Evolutionary conservation across 2,329 filamentous ascomycete species (phyloP).

Genomic region (Fusarium sp.): DNA sequence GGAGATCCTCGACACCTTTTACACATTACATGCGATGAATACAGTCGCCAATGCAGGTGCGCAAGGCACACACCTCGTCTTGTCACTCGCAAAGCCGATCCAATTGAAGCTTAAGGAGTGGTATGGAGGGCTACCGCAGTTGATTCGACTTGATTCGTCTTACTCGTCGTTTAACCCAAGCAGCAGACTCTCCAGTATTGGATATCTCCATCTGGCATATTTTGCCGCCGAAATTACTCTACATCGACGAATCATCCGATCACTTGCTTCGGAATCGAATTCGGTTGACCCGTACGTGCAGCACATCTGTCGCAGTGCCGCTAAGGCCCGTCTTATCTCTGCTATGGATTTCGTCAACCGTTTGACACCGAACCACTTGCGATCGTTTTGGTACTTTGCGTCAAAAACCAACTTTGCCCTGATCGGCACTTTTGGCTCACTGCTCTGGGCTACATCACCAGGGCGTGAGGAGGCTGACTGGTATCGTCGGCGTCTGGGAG

Average conservation of each 20-base stretch:
- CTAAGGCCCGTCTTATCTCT: conserved; percentile 91
- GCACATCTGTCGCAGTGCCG: conserved; percentile 91
- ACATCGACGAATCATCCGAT: conserved; percentile 88
- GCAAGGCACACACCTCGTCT: conserved; percentile 74
- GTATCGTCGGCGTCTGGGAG: conserved; percentile 82
- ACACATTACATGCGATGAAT: conserved; percentile 78
- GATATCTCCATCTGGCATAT: conserved; percentile 88
- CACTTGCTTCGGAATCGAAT: conserved; percentile 60
- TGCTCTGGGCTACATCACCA: conserved; percentile 88
- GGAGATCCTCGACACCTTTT: conserved; percentile 83
- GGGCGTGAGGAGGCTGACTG: conserved; percentile 90
- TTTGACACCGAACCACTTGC: conserved; percentile 81
- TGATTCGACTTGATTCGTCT: conserved; percentile 71
- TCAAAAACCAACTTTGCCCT: conserved; percentile 91
- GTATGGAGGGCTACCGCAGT: conserved; percentile 72
- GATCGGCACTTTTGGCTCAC: conserved; percentile 90
- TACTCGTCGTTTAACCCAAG: conserved; percentile 49
- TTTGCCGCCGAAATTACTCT: conserved; percentile 94
- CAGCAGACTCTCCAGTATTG: conserved; percentile 66
- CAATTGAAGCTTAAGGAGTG: conserved; percentile 84
- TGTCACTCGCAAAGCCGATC: conserved; percentile 80
- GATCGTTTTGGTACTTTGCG: conserved; percentile 92
- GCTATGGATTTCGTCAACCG: conserved; percentile 98
- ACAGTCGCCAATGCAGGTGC: conserved; percentile 70
- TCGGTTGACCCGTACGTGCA: conserved; percentile 78